Base-by-base conservation (phyloP, 176 grass and related monocot species). In the Avena atlantica region DNA sequence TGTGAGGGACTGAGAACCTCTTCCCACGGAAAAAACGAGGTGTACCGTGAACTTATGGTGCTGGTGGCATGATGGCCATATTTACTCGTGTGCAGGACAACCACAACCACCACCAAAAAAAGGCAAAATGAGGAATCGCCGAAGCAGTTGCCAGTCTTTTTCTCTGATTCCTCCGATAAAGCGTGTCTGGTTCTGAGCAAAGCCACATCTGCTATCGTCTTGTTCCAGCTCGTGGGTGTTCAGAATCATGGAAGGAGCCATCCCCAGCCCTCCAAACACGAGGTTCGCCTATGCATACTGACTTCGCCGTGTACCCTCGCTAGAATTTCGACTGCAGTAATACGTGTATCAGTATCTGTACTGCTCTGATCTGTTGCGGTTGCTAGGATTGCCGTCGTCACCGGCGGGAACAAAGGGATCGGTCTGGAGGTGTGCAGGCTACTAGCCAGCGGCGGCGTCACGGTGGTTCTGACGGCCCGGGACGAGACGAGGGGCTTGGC, bases 351-450 rank as follows among this genome's bases (percentile, higher is more conserved):
- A 14, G 10, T 51, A 51, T 51, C 49, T 12, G 49, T 51, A 51
- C 15, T 52, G 17, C 12, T 64, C 36, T 78, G 27, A 49, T 20
- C 24, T 25, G 31, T 53, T 8, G 27, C 4, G 16, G 45, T 48
- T 34, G 29, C 16, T 59, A 93, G 93, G 51, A 85, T 94, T 65
- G 93, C 78, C 0, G 36, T 94, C 23, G 93, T 94, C 10, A 94
- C 93, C 24, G 93, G 92, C 3, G 89, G 84, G 12, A 91, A 85
- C 61, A 94, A 87, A 66, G 92, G 89, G 14, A 82, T 89, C 13
- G 93, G 93, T 11, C 21, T 94, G 0, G 90, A 83, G 50, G 84
- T 90, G 81, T 94, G 93, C 63, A 53, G 85, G 70, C 92, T 90
- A 61, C 47, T 94, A 20, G 57, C 74, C 40, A 19, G 57, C 25